Percentiles rank a stretch among this genome's conserved stretches.
These are phyloP conservation scores for Paecilomyces variotii DNA, from an alignment of 2,329 filamentous ascomycete species.

Conservation along the genomic window DNA sequence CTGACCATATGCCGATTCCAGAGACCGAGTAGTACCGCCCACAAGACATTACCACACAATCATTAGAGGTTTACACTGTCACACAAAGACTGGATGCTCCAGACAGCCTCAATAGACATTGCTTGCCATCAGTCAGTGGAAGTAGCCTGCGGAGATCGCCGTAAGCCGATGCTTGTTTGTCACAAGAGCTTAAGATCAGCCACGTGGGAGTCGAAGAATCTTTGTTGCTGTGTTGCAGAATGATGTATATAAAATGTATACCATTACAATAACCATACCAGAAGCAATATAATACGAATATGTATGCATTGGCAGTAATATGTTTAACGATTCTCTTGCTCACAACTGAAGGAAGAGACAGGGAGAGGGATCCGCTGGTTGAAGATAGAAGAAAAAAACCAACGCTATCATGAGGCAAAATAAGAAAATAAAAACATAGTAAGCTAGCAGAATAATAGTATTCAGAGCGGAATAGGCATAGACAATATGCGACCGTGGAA, in stretches of 20 bases:
- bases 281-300: background rate
- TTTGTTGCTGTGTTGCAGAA: background rate
- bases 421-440: too few species aligned
- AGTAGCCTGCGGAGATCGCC: background rate
- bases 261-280: background rate
- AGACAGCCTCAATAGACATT: background rate
- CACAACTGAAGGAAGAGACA: too few species aligned
- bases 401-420: too few species aligned
- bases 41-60: background rate
- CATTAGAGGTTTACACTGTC: background rate
- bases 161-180: background rate
- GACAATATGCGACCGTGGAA: background rate
- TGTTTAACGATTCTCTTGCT: too few species aligned
- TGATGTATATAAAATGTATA: background rate
- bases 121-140: background rate
- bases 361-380: too few species aligned
- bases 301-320: too few species aligned
- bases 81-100: background rate
- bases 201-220: background rate
- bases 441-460: too few species aligned
- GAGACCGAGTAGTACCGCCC: background rate
- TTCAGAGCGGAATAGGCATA: background rate
- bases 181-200: background rate
- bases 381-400: too few species aligned
- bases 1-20: too few species aligned